Percentiles rank a stretch among this genome's conserved stretches.
Evolutionary conservation across 163 green algal species (phyloP).

Genomic region (Picocystis sp.): DNA sequence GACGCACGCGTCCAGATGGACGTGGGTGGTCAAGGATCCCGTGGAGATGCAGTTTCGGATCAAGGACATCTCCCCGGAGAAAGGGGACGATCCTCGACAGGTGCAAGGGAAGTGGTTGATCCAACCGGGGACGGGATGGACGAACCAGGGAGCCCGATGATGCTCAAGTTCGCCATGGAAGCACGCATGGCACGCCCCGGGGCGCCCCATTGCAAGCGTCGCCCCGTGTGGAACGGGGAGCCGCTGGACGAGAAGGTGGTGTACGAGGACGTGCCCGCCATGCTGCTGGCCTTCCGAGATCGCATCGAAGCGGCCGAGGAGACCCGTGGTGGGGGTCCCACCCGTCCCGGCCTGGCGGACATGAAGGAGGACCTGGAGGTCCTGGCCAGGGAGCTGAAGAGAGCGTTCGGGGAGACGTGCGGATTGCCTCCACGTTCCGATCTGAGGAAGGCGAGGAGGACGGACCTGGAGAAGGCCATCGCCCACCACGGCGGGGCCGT

Average conservation of each 20-base stretch:
- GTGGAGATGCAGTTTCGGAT: too few species aligned
- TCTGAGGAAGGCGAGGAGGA: conserved; percentile 8
- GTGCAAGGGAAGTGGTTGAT: conserved; percentile 7
- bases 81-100: neutral
- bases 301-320: conserved; percentile 2
- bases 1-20: too few species aligned
- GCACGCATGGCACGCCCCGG: conserved; percentile 23
- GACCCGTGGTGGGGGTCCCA: neutral
- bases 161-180: conserved; percentile 47
- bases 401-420: conserved; percentile 1
- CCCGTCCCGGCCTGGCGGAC: neutral
- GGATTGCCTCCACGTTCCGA: conserved; percentile 8
- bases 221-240: conserved; percentile 30
- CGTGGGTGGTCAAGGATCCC: too few species aligned
- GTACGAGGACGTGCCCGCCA: conserved; percentile 37
- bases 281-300: conserved; percentile 22
- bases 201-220: neutral
- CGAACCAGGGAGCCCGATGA: conserved; percentile 5
- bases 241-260: conserved; percentile 36
- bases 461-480: conserved; percentile 34
- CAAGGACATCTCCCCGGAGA: too few species aligned
- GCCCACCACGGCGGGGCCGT: conserved; percentile 26
- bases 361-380: neutral
- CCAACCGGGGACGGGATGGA: neutral
- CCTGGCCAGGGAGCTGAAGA: conserved; percentile 1